phyloP scores from a whole-genome alignment of 2,329 filamentous ascomycete genomes.

The Clonostachys sp. region DNA sequence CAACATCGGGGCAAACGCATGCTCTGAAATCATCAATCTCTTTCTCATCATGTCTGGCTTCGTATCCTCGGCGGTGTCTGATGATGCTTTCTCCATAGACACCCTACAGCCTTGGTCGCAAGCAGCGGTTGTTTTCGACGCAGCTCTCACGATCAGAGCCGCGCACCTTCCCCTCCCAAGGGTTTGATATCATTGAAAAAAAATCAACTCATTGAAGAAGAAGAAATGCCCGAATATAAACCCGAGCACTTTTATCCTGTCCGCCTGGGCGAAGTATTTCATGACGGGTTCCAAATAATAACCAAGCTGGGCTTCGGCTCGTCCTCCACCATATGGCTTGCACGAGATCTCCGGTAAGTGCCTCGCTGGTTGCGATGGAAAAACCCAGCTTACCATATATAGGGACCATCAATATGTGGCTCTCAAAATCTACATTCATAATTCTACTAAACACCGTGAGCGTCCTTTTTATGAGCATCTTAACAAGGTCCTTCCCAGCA shows the following conservation, averaged over 20 bases:
- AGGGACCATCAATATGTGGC: slow-evolving; percentile 17
- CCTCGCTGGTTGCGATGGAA: background rate
- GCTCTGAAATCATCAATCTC: no score
- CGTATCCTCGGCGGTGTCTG: no score
- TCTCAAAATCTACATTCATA: slow-evolving; percentile 21
- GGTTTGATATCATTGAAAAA: slow-evolving; percentile 8
- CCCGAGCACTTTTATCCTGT: slow-evolving; percentile 28
- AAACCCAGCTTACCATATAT: background rate
- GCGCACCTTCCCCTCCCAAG: slow-evolving; percentile 7
- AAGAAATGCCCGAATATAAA: slow-evolving; percentile 24
- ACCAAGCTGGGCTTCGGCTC: slow-evolving; percentile 34
- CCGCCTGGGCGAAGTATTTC: slow-evolving; percentile 27
- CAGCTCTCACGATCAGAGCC: slow-evolving; percentile 3
- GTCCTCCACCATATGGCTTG: slow-evolving; percentile 36
- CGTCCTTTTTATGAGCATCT: slow-evolving; percentile 11
- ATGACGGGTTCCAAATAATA: slow-evolving; percentile 25
- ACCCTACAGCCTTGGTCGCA: no score
- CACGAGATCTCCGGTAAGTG: slow-evolving; percentile 22
- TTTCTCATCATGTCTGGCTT: no score
- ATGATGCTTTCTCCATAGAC: no score
- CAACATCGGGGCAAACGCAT: no score
- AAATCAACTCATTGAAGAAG: slow-evolving; percentile 25
- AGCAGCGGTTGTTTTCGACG: background rate
- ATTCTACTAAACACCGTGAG: slow-evolving; percentile 12
- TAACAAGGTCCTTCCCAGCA: slow-evolving; percentile 2